phyloP scores from a whole-genome alignment of 2,329 filamentous ascomycete species.

The Pestalotiopsis sp. region DNA sequence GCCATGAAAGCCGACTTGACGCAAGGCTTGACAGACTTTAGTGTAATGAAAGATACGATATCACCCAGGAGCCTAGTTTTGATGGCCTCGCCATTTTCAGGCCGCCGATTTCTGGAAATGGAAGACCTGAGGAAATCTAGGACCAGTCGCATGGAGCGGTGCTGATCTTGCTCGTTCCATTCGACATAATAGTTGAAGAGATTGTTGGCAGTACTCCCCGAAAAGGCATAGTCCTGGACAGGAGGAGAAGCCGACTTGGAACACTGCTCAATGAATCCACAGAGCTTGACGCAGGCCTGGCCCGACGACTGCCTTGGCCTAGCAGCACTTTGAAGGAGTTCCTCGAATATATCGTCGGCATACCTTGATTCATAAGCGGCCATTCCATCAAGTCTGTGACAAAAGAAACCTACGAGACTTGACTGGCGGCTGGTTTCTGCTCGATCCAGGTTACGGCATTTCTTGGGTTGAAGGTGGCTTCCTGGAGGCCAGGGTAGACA shows the following conservation, averaged over 20 bases:
- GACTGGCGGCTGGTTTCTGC: slow-evolving; percentile 22
- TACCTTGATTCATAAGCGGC: slow-evolving; percentile 20
- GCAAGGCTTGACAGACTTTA: slow-evolving; percentile 60
- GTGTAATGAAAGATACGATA: slow-evolving; percentile 59
- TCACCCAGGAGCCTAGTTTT: slow-evolving; percentile 49
- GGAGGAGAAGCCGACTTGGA: slow-evolving; percentile 46
- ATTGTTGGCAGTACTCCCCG: slow-evolving; percentile 43
- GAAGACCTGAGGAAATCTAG: slow-evolving; percentile 57
- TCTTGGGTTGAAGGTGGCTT: slow-evolving; percentile 32
- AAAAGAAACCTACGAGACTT: slow-evolving; percentile 25
- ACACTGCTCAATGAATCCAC: slow-evolving; percentile 62
- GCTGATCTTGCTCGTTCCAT: slow-evolving; percentile 66
- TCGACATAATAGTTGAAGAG: slow-evolving; percentile 65
- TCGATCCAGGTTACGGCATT: slow-evolving; percentile 30
- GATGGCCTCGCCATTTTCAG: slow-evolving; percentile 34
- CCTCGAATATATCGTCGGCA: slow-evolving; percentile 44
- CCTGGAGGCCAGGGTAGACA: slow-evolving; percentile 19
- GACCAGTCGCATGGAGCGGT: slow-evolving; percentile 63
- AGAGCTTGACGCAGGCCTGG: slow-evolving; percentile 59
- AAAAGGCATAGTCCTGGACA: slow-evolving; percentile 52
- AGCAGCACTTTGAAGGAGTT: slow-evolving; percentile 48
- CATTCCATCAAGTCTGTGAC: not conserved
- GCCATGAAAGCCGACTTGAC: slow-evolving; percentile 71
- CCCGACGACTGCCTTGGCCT: slow-evolving; percentile 57
- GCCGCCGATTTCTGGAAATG: slow-evolving; percentile 49